Conservation (phyloP, 192 early-diverging fungal species). For the Entrophospora sp. region DNA sequence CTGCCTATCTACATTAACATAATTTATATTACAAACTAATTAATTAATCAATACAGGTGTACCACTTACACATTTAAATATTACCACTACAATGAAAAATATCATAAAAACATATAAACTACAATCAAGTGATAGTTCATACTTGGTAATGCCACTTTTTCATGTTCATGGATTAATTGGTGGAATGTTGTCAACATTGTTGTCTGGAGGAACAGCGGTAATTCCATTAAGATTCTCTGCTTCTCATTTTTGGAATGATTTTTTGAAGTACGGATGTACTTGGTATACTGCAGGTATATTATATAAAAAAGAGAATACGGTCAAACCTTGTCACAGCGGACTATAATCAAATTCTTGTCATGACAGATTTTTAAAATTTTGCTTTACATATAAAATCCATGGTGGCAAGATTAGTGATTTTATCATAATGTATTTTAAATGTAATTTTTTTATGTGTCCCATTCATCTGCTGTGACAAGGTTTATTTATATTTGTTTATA, state of each 20-base stretch:
- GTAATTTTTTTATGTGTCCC: too few species aligned
- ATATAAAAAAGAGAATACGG: too few species aligned
- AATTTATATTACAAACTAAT: too few species aligned
- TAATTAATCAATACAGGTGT: constrained; percentile 36
- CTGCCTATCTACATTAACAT: too few species aligned
- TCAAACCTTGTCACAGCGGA: too few species aligned
- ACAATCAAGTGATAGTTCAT: constrained; percentile 46
- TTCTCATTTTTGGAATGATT: constrained; percentile 67
- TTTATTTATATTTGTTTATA: too few species aligned
- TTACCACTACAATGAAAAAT: constrained; percentile 64
- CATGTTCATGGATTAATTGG: constrained; percentile 82
- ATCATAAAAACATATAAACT: constrained; percentile 64
- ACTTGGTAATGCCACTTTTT: constrained; percentile 80
- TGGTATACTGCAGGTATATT: constrained; percentile 58
- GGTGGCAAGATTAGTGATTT: too few species aligned
- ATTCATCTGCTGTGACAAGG: too few species aligned
- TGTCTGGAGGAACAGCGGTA: constrained; percentile 57
- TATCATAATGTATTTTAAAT: too few species aligned
- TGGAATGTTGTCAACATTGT: constrained; percentile 59
- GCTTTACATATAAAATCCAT: too few species aligned
- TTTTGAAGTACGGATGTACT: constrained; percentile 43
- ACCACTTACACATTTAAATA: constrained; percentile 70
- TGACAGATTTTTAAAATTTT: too few species aligned
- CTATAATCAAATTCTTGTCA: too few species aligned
- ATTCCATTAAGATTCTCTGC: constrained; percentile 67